phyloP scores from a whole-genome alignment of 495 filamentous ascomycete genomes.

The Xylaria longipes region DNA sequence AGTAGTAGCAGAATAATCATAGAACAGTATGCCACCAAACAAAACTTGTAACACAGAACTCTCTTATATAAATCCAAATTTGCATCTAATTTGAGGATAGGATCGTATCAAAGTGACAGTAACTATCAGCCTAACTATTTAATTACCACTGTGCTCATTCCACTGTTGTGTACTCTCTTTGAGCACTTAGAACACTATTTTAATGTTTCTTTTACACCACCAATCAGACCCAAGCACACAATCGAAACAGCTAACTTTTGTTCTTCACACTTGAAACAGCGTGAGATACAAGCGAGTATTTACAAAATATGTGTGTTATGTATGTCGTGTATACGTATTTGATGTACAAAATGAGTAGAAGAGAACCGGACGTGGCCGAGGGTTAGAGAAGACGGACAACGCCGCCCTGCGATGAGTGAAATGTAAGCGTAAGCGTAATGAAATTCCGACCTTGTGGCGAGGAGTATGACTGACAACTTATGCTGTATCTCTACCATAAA shows the following conservation, averaged over 20 bases:
- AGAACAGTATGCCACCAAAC: neutral
- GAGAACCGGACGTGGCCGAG: neutral
- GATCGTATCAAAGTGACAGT: neutral
- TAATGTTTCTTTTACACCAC: neutral
- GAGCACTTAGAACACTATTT: too few species aligned
- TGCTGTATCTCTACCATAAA: neutral
- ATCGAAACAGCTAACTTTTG: neutral
- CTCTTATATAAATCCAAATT: neutral
- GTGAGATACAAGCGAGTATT: neutral
- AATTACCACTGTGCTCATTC: neutral
- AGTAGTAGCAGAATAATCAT: neutral
- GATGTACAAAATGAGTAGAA: neutral
- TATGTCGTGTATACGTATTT: neutral
- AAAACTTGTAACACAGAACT: neutral
- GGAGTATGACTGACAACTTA: neutral
- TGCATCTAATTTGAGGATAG: neutral
- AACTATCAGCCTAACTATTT: neutral
- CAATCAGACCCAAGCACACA: neutral
- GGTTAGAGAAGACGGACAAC: constrained; percentile 5
- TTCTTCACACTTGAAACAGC: neutral
- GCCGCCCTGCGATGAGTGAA: constrained; percentile 12
- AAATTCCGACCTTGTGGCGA: neutral
- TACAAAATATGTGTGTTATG: neutral
- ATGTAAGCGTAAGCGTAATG: constrained; percentile 4
- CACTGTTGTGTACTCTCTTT: neutral